These are phyloP conservation scores for Prunus yedoensis DNA, from an alignment of 331 rosid species.

Conservation along the genomic window DNA sequence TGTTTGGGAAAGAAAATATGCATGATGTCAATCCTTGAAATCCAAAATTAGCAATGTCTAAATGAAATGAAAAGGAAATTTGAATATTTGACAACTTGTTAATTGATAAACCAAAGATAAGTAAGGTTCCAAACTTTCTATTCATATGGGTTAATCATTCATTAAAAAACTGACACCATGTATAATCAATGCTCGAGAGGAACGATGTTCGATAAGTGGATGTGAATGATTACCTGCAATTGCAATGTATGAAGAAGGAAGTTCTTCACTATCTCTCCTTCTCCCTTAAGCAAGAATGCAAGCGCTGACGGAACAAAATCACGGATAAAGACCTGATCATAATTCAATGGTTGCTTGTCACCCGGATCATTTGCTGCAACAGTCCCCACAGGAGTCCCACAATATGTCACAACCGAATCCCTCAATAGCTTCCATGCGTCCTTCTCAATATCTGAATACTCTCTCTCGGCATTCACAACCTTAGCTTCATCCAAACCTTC, in stretches of 20 bases:
- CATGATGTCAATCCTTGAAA: neutral
- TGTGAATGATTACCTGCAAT: constrained; percentile 63
- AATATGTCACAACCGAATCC: constrained; percentile 70
- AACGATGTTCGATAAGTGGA: neutral
- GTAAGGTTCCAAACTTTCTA: neutral
- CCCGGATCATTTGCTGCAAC: constrained; percentile 76
- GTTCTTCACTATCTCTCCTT: constrained; percentile 80
- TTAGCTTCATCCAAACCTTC: constrained; percentile 36
- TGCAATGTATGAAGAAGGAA: constrained; percentile 91
- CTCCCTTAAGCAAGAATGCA: constrained; percentile 93
- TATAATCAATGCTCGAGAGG: neutral
- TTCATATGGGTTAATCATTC: neutral
- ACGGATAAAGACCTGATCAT: constrained; percentile 87
- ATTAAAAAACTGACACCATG: neutral
- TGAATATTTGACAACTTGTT: neutral
- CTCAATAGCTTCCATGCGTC: constrained; percentile 81
- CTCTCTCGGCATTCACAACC: constrained; percentile 31
- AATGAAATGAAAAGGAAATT: neutral
- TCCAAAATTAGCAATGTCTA: neutral
- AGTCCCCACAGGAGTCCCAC: constrained; percentile 85
- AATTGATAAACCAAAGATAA: neutral
- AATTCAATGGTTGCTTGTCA: constrained; percentile 68
- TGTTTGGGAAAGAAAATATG: neutral
- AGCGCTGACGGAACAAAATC: constrained; percentile 92
- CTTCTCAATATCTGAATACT: constrained; percentile 57